These are phyloP conservation scores for Marvania coccoides DNA, from an alignment of 139 green algal genomes.

Conservation along the genomic window DNA sequence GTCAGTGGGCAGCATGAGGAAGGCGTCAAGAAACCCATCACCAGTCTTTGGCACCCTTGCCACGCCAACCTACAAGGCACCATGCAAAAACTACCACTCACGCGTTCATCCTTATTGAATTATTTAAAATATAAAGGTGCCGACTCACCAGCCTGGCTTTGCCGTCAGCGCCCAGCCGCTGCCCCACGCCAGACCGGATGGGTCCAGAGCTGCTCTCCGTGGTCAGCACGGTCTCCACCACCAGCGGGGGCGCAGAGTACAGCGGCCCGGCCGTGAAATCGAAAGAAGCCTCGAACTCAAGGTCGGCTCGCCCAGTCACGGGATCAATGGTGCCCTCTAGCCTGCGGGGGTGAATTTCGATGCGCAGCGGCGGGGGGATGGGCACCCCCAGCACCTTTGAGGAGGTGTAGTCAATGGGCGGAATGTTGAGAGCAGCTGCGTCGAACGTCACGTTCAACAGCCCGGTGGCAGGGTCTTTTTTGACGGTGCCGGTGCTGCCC, in stretches of 20 bases:
- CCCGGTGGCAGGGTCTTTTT: not conserved
- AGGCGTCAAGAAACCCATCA: slow-evolving; percentile 63
- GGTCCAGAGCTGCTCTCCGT: slow-evolving; percentile 44
- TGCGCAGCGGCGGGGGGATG: slow-evolving; percentile 67
- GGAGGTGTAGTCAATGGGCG: slow-evolving; percentile 52
- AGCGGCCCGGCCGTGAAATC: slow-evolving; percentile 52
- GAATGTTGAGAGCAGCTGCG: slow-evolving; percentile 45
- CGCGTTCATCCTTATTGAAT: slow-evolving; percentile 28
- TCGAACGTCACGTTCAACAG: slow-evolving; percentile 25
- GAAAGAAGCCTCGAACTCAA: slow-evolving; percentile 64
- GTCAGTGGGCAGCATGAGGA: slow-evolving; percentile 74
- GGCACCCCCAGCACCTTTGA: slow-evolving; percentile 60
- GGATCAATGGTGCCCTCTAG: slow-evolving; percentile 61
- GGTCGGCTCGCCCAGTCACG: slow-evolving; percentile 46
- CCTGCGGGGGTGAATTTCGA: slow-evolving; percentile 48
- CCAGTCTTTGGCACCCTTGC: slow-evolving; percentile 46
- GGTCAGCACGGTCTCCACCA: slow-evolving; percentile 57
- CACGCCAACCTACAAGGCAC: slow-evolving; percentile 59
- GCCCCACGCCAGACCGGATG: slow-evolving; percentile 22
- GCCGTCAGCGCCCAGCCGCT: slow-evolving; percentile 17
- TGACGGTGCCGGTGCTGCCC: slow-evolving; percentile 40
- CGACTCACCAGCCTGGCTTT: not conserved
- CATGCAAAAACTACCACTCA: too few relatives aligned
- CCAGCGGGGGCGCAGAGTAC: slow-evolving; percentile 44
- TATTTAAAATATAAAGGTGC: not conserved